A percentile compares a stretch with the other conserved stretches of the same genome.
phyloP scores from a whole-genome alignment of 2,329 filamentous ascomycete genomes.

The Aureobasidium namibiae region DNA sequence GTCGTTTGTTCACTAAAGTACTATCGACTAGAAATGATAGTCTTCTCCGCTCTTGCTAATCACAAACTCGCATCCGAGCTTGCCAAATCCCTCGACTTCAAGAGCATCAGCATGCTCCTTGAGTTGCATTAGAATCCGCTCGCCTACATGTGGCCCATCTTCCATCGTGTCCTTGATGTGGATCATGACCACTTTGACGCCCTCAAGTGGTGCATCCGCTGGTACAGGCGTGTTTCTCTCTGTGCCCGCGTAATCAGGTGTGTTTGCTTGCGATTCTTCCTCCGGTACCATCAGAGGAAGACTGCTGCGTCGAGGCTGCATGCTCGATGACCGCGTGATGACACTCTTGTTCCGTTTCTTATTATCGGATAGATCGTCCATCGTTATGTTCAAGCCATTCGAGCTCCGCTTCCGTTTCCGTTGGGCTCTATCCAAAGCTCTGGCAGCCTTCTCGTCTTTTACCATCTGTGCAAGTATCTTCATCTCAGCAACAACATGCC shows the following conservation, averaged over 20 bases:
- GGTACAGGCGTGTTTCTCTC: constrained; percentile 5
- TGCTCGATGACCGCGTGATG: constrained; percentile 14
- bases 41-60: constrained; percentile 59
- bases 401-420: constrained; percentile 57
- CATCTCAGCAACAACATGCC: constrained; percentile 74
- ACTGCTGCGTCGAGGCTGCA: constrained; percentile 19
- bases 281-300: constrained; percentile 13
- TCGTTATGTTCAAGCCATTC: constrained; percentile 18
- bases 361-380: constrained; percentile 20
- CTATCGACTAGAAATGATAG: constrained; percentile 36
- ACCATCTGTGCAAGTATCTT: constrained; percentile 63
- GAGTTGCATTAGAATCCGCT: constrained; percentile 64
- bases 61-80: constrained; percentile 70
- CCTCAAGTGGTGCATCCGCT: constrained; percentile 48
- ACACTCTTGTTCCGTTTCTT: constrained; percentile 28
- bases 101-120: constrained; percentile 48
- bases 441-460: constrained; percentile 34
- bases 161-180: constrained; percentile 83
- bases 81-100: constrained; percentile 41
- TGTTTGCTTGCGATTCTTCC: neutral
- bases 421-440: constrained; percentile 35
- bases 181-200: constrained; percentile 77
- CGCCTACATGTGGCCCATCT: constrained; percentile 57
- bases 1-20: neutral
- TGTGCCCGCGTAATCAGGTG: neutral